phyloP scores from a whole-genome alignment of 495 filamentous ascomycete species.

The Tuber microsphaerosporum region DNA sequence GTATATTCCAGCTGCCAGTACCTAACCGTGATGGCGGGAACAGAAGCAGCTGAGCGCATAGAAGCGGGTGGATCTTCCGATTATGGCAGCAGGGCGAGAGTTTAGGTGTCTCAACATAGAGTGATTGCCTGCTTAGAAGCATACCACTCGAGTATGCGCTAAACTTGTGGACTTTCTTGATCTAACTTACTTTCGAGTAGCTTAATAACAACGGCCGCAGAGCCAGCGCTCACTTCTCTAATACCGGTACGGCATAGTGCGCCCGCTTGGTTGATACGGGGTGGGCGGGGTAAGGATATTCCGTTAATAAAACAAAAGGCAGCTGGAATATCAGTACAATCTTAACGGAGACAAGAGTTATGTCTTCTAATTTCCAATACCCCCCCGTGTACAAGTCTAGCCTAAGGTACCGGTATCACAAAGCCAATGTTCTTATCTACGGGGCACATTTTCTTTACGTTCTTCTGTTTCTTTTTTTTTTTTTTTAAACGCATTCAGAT shows the following conservation, averaged over 20 bases:
- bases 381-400: not conserved
- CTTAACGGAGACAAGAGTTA: too few relatives aligned
- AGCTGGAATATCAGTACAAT: not conserved
- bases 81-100: not conserved
- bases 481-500: not conserved
- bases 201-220: not conserved
- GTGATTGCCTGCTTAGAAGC: not conserved
- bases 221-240: not conserved
- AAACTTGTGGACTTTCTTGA: not conserved
- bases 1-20: not conserved
- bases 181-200: not conserved
- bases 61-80: not conserved
- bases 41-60: not conserved
- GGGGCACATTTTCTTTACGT: not conserved
- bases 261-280: not conserved
- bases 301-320: not conserved
- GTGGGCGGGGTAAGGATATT: not conserved
- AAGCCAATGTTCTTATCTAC: not conserved
- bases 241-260: not conserved
- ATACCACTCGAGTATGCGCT: not conserved
- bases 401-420: not conserved
- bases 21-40: not conserved
- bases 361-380: too few relatives aligned
- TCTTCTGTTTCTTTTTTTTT: not conserved
- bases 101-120: not conserved